Evolutionary conservation across 495 filamentous ascomycete species (phyloP).

Genomic region (Aspergillus affinis): DNA sequence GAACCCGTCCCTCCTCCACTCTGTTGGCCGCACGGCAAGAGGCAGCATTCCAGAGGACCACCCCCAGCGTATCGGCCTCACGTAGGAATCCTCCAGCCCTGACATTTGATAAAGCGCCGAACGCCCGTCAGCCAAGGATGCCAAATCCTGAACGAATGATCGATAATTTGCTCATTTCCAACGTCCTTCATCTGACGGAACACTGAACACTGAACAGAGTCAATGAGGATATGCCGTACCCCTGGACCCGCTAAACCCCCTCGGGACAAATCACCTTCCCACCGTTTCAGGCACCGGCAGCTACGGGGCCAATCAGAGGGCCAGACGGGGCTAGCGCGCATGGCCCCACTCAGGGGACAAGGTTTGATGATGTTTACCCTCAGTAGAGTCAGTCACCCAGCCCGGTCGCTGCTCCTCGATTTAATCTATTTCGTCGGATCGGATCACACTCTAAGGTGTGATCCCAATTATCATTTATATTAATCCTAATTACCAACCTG

Average conservation of each 20-base stretch:
- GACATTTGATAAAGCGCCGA: background rate
- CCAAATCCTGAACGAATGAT: background rate
- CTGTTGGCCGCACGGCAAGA: background rate
- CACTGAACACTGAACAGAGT: background rate
- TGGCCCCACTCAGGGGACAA: slow-evolving; percentile 1
- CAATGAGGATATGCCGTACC: slow-evolving; percentile 1
- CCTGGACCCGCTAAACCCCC: slow-evolving; percentile 6
- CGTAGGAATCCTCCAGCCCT: background rate
- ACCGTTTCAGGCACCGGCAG: slow-evolving; percentile 12
- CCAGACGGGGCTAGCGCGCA: no score
- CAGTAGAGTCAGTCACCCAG: no score
- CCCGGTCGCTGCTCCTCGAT: background rate
- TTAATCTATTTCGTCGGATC: background rate
- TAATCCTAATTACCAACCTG: no score
- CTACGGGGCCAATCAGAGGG: slow-evolving; percentile 1
- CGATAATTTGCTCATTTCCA: background rate
- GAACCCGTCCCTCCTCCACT: background rate
- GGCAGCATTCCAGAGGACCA: background rate
- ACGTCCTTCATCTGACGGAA: no score
- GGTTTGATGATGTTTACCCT: no score
- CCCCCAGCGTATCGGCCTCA: background rate
- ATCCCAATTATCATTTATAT: no score
- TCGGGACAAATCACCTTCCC: slow-evolving; percentile 6
- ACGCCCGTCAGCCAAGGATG: background rate
- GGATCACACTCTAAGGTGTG: no score